phyloP scores from a whole-genome alignment of 1,284 basidiomycete genomes.

The Trametes versicolor region DNA sequence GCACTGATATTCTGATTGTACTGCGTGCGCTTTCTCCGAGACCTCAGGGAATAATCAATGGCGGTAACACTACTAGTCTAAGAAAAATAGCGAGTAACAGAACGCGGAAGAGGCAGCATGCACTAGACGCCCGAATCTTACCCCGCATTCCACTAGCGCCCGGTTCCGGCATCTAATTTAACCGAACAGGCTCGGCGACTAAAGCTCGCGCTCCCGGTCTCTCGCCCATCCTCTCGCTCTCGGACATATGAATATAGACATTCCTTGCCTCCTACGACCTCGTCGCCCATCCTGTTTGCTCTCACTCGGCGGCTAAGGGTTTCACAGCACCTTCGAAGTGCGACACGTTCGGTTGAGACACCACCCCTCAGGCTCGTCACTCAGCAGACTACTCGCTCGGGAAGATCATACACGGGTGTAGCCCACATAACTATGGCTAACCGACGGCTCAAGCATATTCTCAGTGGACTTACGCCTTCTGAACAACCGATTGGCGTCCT shows the following conservation, averaged over 20 bases:
- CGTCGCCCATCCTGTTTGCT: neutral
- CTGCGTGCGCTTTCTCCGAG: too few relatives aligned
- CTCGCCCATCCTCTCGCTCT: neutral
- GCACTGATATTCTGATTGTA: too few relatives aligned
- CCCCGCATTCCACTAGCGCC: slow-evolving; percentile 3
- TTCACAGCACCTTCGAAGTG: neutral
- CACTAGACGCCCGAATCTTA: neutral
- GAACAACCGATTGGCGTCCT: slow-evolving; percentile 59
- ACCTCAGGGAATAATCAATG: too few relatives aligned
- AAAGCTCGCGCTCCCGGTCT: neutral
- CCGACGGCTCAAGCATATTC: slow-evolving; percentile 58
- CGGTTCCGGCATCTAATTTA: neutral
- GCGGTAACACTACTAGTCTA: too few relatives aligned
- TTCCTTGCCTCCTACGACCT: neutral
- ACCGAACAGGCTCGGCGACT: neutral
- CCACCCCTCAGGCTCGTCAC: neutral
- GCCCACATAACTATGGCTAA: slow-evolving; percentile 37
- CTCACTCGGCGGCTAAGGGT: neutral
- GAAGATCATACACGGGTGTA: neutral
- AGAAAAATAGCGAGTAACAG: too few relatives aligned
- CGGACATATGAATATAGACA: neutral
- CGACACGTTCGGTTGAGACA: neutral
- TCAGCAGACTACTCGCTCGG: neutral
- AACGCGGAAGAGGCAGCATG: too few relatives aligned
- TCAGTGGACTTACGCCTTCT: slow-evolving; percentile 53